Evolutionary conservation across 768 basidiomycete species (phyloP).

Genomic region (Pleurotus eryngii): DNA sequence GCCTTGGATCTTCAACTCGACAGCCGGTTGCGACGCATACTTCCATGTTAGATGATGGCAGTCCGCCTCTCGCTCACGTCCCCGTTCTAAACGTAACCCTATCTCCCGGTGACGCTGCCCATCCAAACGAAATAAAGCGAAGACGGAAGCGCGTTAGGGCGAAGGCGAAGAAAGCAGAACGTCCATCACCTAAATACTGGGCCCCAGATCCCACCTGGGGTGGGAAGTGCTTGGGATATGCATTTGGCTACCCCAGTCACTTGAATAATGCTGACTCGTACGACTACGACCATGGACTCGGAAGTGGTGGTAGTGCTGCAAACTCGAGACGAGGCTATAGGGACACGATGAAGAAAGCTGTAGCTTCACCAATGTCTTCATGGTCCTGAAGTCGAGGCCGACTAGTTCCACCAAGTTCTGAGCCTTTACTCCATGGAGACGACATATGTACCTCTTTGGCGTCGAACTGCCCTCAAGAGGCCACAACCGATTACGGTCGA

Average conservation of each 20-base stretch:
- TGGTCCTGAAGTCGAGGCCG: too few species aligned
- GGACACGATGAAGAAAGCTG: slow-evolving; percentile 17
- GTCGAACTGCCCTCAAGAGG: too few species aligned
- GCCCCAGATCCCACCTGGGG: slow-evolving; percentile 29
- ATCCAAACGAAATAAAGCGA: slow-evolving; percentile 4
- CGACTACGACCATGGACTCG: slow-evolving; percentile 11
- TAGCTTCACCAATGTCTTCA: background rate
- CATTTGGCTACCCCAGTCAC: slow-evolving; percentile 36
- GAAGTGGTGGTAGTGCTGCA: slow-evolving; percentile 3
- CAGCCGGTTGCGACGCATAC: slow-evolving; percentile 30
- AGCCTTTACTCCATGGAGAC: too few species aligned
- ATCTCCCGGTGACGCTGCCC: slow-evolving; percentile 6
- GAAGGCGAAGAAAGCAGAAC: slow-evolving; percentile 13
- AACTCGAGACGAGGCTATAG: background rate
- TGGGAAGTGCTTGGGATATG: slow-evolving; percentile 41
- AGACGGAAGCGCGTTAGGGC: slow-evolving; percentile 14
- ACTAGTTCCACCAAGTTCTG: too few species aligned
- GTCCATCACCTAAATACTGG: slow-evolving; percentile 38
- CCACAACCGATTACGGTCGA: too few species aligned
- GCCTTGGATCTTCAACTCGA: slow-evolving; percentile 23
- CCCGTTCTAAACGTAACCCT: background rate
- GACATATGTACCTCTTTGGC: too few species aligned
- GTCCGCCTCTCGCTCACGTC: slow-evolving; percentile 17
- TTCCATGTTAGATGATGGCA: slow-evolving; percentile 10
- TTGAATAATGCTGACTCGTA: slow-evolving; percentile 11